Evolutionary conservation across 2,329 filamentous ascomycete genomes (phyloP).

Genomic region (Eutypella sp.): DNA sequence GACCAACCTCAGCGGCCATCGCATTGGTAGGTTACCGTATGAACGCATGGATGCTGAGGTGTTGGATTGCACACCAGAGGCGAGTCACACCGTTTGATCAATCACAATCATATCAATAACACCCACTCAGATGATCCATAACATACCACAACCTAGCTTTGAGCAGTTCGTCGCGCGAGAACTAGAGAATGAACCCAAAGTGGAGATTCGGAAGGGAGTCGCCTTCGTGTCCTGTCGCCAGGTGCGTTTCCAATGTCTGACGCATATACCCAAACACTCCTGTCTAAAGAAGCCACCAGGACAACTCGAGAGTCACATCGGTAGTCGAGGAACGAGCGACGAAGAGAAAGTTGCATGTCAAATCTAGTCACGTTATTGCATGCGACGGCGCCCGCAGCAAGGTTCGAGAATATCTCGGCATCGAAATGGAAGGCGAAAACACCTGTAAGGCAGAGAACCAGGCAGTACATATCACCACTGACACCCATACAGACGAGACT

Average conservation of each 20-base stretch:
- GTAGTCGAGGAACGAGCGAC: conserved; percentile 25
- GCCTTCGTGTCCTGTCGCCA: conserved; percentile 30
- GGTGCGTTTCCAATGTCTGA: conserved; percentile 10
- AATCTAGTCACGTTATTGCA: conserved; percentile 28
- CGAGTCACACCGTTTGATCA: conserved; percentile 3
- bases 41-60: conserved; percentile 28
- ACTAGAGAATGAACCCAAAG: conserved; percentile 20
- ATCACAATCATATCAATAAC: neutral
- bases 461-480: neutral
- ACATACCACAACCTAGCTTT: conserved; percentile 36
- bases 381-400: conserved; percentile 32
- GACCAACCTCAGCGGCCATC: conserved; percentile 30
- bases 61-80: conserved; percentile 30
- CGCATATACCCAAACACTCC: conserved; percentile 1
- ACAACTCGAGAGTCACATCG: conserved; percentile 19
- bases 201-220: conserved; percentile 26
- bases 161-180: conserved; percentile 29
- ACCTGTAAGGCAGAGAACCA: conserved; percentile 25
- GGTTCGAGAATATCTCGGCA: conserved; percentile 26
- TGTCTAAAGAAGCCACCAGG: conserved; percentile 3
- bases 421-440: conserved; percentile 37
- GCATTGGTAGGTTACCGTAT: conserved; percentile 31
- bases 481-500: conserved; percentile 30
- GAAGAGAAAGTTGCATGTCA: conserved; percentile 19
- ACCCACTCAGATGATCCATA: conserved; percentile 33